Evolutionary conservation across 352 stramenopile genomes (phyloP), one percentile per base, ranked within the genome.

Genomic region (Pythium aquatile): DNA sequence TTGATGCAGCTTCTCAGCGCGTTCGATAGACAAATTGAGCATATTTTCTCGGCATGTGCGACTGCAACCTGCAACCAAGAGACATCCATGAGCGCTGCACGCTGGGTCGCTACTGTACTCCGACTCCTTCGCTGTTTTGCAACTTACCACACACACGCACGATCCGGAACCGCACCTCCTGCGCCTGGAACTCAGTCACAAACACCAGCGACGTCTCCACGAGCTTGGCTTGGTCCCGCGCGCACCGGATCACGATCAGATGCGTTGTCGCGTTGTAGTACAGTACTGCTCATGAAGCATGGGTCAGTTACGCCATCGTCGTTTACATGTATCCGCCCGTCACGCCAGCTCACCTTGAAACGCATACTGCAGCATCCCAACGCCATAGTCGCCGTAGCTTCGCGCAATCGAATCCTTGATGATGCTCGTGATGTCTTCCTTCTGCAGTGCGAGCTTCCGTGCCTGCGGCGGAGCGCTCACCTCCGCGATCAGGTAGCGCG

Each of bases 131-230:
- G 32, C 5, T 35, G 6, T 6, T 30, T 16, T 14, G 2, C 55
- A 32, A 55, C 82, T 33, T 72, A 93, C 83, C 83, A 58, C 81
- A 93, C 5, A 88, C 78, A 14, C 81, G 77, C 32, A 74, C 79
- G 49, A 93, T 79, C 57, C 82, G 79, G 40, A 90, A 69, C 14
- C 73, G 76, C 30, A 91, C 28, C 28, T 93, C 83, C 72, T 90
- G 81, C 30, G 61, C 72, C 61, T 84, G 71, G 33, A 74, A 67
- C 44, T 82, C 77, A 16, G 79, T 93, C 51, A 91, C 79, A 53
- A 93, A 89, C 39, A 88, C 78, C 30, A 93, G 59, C 57, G 81
- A 88, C 55, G 78, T 83, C 70, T 93, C 81, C 17, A 93, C 79
- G 56, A 90, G 72, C 61, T 90, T 90, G 62, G 72, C 81, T 71